Base-by-base conservation (phyloP, 2,329 filamentous ascomycete genomes). In the Aspergillus sp. region DNA sequence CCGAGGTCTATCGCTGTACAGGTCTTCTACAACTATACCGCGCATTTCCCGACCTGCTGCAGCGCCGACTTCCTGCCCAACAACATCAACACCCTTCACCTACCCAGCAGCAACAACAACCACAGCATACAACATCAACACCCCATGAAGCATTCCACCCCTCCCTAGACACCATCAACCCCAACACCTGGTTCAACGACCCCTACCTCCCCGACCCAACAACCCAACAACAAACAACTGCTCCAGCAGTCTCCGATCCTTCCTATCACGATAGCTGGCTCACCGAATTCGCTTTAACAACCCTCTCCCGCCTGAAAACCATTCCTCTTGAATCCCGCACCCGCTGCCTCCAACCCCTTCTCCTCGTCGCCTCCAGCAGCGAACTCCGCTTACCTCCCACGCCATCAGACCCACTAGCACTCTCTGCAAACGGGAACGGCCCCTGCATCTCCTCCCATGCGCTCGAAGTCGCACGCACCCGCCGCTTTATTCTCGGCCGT, bases 21-120 rank as follows among this genome's bases (percentile, higher is more conserved):
- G 82, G 81, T 1, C 73, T 84, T 4, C 70, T 84, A 46, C 81
- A 85, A 61, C 66, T 85, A 19, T 85, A 85, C 64, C 78, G 79
- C 23, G 77, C 80, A 31, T 84, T 84, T 56, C 82, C 82, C 3
- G 78, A 80, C 31, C 70, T 82, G 37, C 71, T 82, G 1, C 74
- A 73, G n/a, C 75, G 74, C 35, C 76, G 80, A 45, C 64, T 82
- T 64, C 55, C 71, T 59, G 12, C 52, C 15, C 53, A 63, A 23
- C 47, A 46, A 43, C 9, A 46, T 48, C 19, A 19, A 48, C 43
- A 60, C 23, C 51, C 55, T 23, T 53, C 47, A 44, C 35, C 56
- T 45, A 43, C 54, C 46, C 52, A 56, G 53, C 17, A 37, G 41
- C 44, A n/a, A 11, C 48, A 41, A 12, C 12, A n/a, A n/a, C 44